A percentile compares a stretch with the other conserved stretches of the same genome.
Conservation (phyloP, 208 protist genomes). For the Lotmaria passim region DNA sequence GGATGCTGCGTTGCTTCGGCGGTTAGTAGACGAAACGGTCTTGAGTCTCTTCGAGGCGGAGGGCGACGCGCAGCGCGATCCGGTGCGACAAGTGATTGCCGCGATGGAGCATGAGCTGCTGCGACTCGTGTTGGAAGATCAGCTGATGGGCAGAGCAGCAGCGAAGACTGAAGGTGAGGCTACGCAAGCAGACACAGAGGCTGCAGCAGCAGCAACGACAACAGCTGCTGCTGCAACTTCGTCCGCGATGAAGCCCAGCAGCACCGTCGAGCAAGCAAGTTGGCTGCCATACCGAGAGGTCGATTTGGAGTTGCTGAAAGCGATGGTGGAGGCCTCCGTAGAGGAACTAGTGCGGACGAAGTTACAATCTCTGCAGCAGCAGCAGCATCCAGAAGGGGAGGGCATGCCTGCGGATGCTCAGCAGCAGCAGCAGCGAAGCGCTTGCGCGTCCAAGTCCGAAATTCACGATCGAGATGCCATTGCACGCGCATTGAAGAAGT, state of each 20-base stretch:
- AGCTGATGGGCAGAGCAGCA: not conserved
- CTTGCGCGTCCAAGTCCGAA: no score
- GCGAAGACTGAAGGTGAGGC: not conserved
- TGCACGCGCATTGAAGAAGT: no score
- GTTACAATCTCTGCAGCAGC: not conserved
- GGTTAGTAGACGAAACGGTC: conserved; percentile 15
- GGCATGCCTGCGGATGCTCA: not conserved
- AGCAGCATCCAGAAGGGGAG: not conserved
- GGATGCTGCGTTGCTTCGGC: not conserved
- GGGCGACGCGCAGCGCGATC: conserved; percentile 1
- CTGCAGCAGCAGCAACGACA: not conserved
- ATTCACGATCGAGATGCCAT: no score
- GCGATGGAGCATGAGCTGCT: conserved; percentile 30
- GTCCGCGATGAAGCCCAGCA: no score
- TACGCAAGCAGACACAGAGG: not conserved
- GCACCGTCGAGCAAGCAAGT: not conserved
- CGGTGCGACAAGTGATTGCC: conserved; percentile 17
- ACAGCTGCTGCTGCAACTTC: no score
- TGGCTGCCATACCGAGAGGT: not conserved
- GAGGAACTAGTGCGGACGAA: conserved; percentile 12
- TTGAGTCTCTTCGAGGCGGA: conserved; percentile 20
- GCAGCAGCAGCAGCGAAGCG: not conserved
- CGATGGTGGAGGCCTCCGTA: conserved; percentile 22
- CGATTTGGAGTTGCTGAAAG: conserved; percentile 4
- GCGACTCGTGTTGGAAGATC: conserved; percentile 12